phyloP scores from a whole-genome alignment of 1,284 basidiomycete genomes.

The Uromyces viciae-fabae region DNA sequence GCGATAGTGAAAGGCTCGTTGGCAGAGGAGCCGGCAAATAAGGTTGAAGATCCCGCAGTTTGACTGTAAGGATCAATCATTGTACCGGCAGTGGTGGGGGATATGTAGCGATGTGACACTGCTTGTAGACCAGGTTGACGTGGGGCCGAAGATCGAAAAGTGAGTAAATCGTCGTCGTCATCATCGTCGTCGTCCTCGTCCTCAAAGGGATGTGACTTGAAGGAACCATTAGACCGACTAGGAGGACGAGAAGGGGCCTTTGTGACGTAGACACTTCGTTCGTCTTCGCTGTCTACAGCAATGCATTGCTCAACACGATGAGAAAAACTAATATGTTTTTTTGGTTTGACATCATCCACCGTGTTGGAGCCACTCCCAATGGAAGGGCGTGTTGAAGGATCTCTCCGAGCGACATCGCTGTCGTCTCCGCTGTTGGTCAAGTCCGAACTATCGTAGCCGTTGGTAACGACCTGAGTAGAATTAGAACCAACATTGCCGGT shows the following conservation, averaged over 20 bases:
- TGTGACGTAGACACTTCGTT: constrained; percentile 43
- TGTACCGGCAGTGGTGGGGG: constrained; percentile 13
- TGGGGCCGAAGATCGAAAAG: constrained; percentile 50
- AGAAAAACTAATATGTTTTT: constrained; percentile 88
- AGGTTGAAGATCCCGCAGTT: constrained; percentile 51
- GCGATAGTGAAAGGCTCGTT: constrained; percentile 77
- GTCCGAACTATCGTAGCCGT: constrained; percentile 46
- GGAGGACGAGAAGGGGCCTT: not conserved
- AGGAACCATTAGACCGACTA: not conserved
- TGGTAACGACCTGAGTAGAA: constrained; percentile 46
- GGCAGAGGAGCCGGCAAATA: constrained; percentile 52
- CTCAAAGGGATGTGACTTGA: constrained; percentile 44
- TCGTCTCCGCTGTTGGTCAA: constrained; percentile 52
- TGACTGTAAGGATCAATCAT: constrained; percentile 60
- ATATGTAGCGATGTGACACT: constrained; percentile 34
- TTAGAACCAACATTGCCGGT: constrained; percentile 44
- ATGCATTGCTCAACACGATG: constrained; percentile 97
- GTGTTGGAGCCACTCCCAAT: constrained; percentile 26
- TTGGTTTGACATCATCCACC: constrained; percentile 53
- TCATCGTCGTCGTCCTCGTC: constrained; percentile 60
- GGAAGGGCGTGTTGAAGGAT: constrained; percentile 52
- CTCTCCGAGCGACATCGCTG: constrained; percentile 39
- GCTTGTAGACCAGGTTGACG: constrained; percentile 43
- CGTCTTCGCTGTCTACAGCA: constrained; percentile 65
- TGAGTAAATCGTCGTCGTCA: constrained; percentile 65